These are phyloP conservation scores for Abortiporus biennis DNA, from an alignment of 1,284 basidiomycete species.

Conservation along the genomic window DNA sequence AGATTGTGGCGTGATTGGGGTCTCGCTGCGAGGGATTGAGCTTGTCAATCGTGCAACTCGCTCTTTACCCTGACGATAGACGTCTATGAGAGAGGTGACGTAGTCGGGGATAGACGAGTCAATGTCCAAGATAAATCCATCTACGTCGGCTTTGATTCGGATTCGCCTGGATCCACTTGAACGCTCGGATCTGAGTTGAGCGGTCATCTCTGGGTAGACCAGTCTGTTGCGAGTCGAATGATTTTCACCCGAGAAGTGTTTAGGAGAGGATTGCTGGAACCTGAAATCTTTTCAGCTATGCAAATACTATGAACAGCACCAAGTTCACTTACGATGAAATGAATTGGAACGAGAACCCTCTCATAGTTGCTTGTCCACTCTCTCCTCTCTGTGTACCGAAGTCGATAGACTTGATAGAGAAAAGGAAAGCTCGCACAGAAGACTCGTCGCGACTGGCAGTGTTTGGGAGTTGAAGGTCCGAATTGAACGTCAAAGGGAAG, in stretches of 20 bases:
- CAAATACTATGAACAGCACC: no score
- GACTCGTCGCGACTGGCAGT: constrained; percentile 30
- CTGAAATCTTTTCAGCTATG: constrained; percentile 33
- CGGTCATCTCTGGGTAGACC: constrained; percentile 76
- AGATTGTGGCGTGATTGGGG: constrained; percentile 18
- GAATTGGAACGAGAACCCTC: constrained; percentile 79
- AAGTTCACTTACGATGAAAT: constrained; percentile 50
- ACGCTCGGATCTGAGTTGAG: constrained; percentile 60
- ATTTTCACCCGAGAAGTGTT: constrained; percentile 67
- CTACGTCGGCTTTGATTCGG: constrained; percentile 69
- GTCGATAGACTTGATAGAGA: constrained; percentile 69
- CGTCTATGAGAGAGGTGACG: constrained; percentile 76
- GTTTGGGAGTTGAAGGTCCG: constrained; percentile 41
- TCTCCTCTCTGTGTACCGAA: constrained; percentile 74
- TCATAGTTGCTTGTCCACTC: constrained; percentile 71
- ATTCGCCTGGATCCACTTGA: constrained; percentile 48
- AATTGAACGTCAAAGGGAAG: constrained; percentile 66
- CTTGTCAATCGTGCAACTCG: constrained; percentile 61
- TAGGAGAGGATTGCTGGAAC: constrained; percentile 66
- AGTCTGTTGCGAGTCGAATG: constrained; percentile 75
- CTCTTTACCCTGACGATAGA: constrained; percentile 79
- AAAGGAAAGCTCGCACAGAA: constrained; percentile 73
- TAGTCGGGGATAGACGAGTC: constrained; percentile 79
- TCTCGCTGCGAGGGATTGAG: constrained; percentile 39
- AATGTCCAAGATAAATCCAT: constrained; percentile 82